Evolutionary conservation across 495 filamentous ascomycete genomes (phyloP).

Genomic region (Thozetella sp.): DNA sequence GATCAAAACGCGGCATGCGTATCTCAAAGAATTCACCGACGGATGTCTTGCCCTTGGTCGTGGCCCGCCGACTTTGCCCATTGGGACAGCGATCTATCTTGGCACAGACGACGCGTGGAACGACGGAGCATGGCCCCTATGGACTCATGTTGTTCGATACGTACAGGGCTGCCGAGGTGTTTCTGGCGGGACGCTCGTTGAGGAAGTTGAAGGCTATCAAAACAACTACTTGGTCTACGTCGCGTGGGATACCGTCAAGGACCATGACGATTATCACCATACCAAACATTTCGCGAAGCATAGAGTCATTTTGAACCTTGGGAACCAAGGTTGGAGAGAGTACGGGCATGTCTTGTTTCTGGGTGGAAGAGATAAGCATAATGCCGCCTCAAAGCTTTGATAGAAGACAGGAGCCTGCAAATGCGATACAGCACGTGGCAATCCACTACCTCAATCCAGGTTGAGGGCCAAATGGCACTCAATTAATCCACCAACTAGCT

Average conservation of each 20-base stretch:
- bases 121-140: conserved; percentile 13
- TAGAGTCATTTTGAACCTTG: conserved; percentile 7
- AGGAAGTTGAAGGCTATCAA: conserved; percentile 10
- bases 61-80: conserved; percentile 5
- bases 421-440: too few species aligned
- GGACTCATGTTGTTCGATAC: conserved; percentile 8
- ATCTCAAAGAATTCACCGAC: conserved; percentile 3
- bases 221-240: conserved; percentile 5
- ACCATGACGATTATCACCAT: conserved; percentile 16
- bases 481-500: too few species aligned
- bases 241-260: conserved; percentile 10
- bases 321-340: conserved; percentile 7
- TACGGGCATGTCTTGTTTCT: conserved; percentile 17
- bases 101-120: neutral
- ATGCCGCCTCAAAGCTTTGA: neutral
- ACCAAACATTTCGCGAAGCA: conserved; percentile 12
- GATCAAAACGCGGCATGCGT: neutral
- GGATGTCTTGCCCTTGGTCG: conserved; percentile 6
- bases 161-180: conserved; percentile 15
- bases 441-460: too few species aligned
- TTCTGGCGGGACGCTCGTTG: conserved; percentile 7
- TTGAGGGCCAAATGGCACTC: too few species aligned
- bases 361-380: conserved; percentile 5
- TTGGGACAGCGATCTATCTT: conserved; percentile 17
- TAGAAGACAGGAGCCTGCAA: too few species aligned